phyloP scores from a whole-genome alignment of 805 yeast species.

The Candida ulmi region DNA sequence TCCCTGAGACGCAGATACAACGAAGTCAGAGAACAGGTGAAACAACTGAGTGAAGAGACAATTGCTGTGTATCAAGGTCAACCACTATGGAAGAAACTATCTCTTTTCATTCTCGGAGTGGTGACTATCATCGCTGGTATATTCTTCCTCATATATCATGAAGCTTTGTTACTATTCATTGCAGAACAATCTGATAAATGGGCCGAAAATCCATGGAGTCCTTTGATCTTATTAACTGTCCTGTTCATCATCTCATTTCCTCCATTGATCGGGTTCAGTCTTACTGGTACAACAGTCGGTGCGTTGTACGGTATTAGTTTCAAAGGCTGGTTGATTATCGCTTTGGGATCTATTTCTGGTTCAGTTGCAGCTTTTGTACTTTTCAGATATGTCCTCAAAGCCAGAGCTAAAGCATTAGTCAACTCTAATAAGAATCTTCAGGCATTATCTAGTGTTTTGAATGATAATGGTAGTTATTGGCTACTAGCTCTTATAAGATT shows the following conservation, averaged over 20 bases:
- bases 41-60: neutral
- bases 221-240: constrained; percentile 41
- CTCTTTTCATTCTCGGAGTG: constrained; percentile 1
- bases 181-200: constrained; percentile 22
- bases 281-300: constrained; percentile 63
- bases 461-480: constrained; percentile 62
- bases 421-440: constrained; percentile 57
- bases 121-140: constrained; percentile 4
- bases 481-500: constrained; percentile 68
- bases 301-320: constrained; percentile 73
- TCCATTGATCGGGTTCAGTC: constrained; percentile 80
- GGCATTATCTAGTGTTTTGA: constrained; percentile 69
- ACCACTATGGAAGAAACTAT: neutral
- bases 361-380: constrained; percentile 68
- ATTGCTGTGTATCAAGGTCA: neutral
- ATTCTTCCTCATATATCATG: constrained; percentile 13
- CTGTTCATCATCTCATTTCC: constrained; percentile 78
- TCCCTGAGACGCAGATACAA: neutral
- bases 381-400: constrained; percentile 53
- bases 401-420: constrained; percentile 56
- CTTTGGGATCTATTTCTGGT: constrained; percentile 65
- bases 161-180: constrained; percentile 10
- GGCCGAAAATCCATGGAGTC: constrained; percentile 27
- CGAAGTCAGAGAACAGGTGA: neutral
- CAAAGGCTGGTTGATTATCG: constrained; percentile 73